Evolutionary conservation across 1,284 basidiomycete genomes (phyloP), one percentile per base, ranked within the genome.

Genomic region (Trichosporon inkin): DNA sequence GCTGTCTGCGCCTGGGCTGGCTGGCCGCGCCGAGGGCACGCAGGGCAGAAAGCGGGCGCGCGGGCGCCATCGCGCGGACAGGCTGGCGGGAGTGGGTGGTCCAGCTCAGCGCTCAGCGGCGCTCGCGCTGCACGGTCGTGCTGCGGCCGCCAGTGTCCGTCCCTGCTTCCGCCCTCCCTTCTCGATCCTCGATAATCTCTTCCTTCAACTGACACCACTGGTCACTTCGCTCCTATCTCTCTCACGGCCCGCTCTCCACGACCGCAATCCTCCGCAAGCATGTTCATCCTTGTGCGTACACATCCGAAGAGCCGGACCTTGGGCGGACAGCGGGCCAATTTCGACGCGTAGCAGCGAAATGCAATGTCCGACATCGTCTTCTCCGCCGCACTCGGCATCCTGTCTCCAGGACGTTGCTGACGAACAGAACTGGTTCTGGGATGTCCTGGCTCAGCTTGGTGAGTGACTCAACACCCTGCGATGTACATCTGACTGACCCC

Each of bases 371-470:
- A 49, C 28, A 49, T 49, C 44, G 28, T 16, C 24, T 19, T 17
- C 44, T 16, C 22, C 41, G 20, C 16, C 14, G 20, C 44, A 22
- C 44, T 28, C 44, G n/a, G 24, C 28, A 24, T 32, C 44, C 44
- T 49, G 3, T 24, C 44, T 28, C 44, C 44, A 49, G 34, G 32
- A 7, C 24, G 2, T 10, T 14, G 47, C 58, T 60, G 38, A 60
- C 34, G 14, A 39, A 4, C 62, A 79, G 77, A 89, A 90, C 82
- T 95, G 92, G 91, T 92, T 95, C 80, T 93, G 89, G 89, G 92
- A 96, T 75, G 81, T 95, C 65, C 88, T 96, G 70, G 84, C 91
- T 60, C 86, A 88, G 77, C 87, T 96, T 49, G 92, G 92, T 95
- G 73, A 60, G 85, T 79, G 14, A 16, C 52, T 24, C 1, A 16